Percentiles rank a stretch among this genome's conserved stretches.
Evolutionary conservation across 2,329 filamentous ascomycete species (phyloP).

Genomic region (Zymoseptoria pseudotritici): DNA sequence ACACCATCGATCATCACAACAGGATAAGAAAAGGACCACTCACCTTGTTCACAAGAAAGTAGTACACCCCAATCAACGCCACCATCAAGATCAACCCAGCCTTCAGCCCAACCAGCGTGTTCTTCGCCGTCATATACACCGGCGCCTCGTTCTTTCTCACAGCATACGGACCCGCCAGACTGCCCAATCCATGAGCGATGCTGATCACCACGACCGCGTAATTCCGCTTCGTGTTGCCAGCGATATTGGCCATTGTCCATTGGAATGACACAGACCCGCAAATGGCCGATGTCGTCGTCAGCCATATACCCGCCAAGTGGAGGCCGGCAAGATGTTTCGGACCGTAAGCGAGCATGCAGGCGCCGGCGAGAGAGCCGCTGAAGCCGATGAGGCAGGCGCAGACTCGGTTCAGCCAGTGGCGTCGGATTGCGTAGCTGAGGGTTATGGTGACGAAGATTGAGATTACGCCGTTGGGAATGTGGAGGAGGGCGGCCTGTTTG

Average conservation of each 20-base stretch:
- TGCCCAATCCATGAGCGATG: slow-evolving; percentile 26
- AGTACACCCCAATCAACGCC: slow-evolving; percentile 43
- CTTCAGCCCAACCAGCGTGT: slow-evolving; percentile 30
- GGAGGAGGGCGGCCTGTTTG: slow-evolving; percentile 21
- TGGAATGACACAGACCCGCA: slow-evolving; percentile 30
- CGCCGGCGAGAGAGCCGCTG: slow-evolving; percentile 1
- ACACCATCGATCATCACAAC: background rate
- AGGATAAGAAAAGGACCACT: background rate
- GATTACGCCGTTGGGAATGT: slow-evolving; percentile 55
- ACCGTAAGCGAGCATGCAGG: slow-evolving; percentile 24
- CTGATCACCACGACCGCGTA: slow-evolving; percentile 46
- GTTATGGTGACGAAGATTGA: slow-evolving; percentile 31
- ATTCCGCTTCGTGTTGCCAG: slow-evolving; percentile 64
- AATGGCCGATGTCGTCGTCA: slow-evolving; percentile 31
- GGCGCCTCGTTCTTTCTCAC: slow-evolving; percentile 28
- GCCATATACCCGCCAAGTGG: slow-evolving; percentile 30
- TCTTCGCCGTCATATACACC: slow-evolving; percentile 34
- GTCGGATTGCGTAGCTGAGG: background rate
- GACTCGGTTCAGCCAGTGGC: slow-evolving; percentile 1
- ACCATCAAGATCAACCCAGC: slow-evolving; percentile 32
- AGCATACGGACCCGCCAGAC: slow-evolving; percentile 33
- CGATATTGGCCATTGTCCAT: slow-evolving; percentile 49
- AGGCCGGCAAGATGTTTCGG: slow-evolving; percentile 33
- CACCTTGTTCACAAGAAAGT: slow-evolving; percentile 37
- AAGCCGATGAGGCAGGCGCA: background rate